A percentile compares a stretch with the other conserved stretches of the same genome.
Conservation (phyloP, 75 land plant species). For the Pinus tabuliformis region DNA sequence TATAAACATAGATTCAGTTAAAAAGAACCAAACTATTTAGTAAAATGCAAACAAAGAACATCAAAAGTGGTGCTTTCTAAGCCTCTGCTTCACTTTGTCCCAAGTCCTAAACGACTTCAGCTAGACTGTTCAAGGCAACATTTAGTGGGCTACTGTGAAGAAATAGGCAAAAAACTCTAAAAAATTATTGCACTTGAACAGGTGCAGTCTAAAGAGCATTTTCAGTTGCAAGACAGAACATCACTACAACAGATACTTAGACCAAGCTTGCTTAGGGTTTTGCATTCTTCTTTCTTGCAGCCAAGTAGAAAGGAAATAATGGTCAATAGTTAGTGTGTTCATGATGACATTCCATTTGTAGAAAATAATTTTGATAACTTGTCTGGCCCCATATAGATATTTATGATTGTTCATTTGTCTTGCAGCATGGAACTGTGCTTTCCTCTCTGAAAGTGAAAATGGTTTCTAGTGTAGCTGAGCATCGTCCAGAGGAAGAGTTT, state of each 20-base stretch:
- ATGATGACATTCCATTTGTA: background rate
- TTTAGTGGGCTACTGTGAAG: background rate
- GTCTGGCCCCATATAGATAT: background rate
- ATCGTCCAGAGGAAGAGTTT: background rate
- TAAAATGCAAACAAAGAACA: slow-evolving; percentile 4
- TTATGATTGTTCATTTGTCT: background rate
- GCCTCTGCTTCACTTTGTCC: background rate
- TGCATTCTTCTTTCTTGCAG: background rate
- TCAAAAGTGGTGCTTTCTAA: background rate
- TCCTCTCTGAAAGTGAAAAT: background rate
- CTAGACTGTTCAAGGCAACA: background rate
- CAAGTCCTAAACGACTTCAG: background rate
- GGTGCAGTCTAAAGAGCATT: background rate
- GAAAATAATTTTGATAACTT: background rate
- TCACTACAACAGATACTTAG: background rate
- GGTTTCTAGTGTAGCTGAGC: background rate
- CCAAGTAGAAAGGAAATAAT: background rate
- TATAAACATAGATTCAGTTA: background rate
- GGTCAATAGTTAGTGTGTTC: background rate
- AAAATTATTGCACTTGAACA: too few relatives aligned
- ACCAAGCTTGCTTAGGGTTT: background rate
- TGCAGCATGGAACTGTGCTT: background rate
- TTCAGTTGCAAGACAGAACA: background rate
- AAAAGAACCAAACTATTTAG: background rate
- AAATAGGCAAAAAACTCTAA: too few relatives aligned